These are phyloP conservation scores for Lichtheimia ornata DNA, from an alignment of 371 early-diverging fungal species.

Conservation along the genomic window DNA sequence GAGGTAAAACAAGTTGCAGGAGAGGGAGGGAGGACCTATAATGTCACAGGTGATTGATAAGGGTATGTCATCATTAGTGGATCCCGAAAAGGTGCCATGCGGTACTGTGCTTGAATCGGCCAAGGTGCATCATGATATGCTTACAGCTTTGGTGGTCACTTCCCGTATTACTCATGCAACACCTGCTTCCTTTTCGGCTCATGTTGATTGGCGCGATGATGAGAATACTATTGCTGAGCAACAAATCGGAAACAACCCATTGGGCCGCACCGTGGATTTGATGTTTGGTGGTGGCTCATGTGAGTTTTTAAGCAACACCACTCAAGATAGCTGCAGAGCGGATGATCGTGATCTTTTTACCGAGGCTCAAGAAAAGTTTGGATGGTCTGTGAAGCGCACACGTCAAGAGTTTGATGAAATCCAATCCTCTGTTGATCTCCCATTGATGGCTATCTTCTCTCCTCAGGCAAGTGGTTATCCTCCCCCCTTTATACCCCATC, in stretches of 20 bases:
- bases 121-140: slow-evolving; percentile 68
- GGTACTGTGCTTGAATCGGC: slow-evolving; percentile 95
- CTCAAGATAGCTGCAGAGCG: slow-evolving; percentile 65
- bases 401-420: slow-evolving; percentile 64
- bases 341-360: slow-evolving; percentile 69
- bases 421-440: slow-evolving; percentile 48
- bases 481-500: neutral
- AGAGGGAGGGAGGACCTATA: no score
- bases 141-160: slow-evolving; percentile 91
- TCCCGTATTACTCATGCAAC: slow-evolving; percentile 93
- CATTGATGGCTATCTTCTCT: slow-evolving; percentile 79
- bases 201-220: slow-evolving; percentile 74
- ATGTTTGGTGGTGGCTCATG: slow-evolving; percentile 93
- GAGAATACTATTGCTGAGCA: slow-evolving; percentile 88
- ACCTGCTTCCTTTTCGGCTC: slow-evolving; percentile 80
- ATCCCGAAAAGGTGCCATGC: slow-evolving; percentile 69
- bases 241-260: slow-evolving; percentile 81
- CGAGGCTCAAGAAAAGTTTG: slow-evolving; percentile 52
- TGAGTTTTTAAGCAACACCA: slow-evolving; percentile 72
- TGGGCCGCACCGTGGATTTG: slow-evolving; percentile 83
- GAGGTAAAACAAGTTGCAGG: slow-evolving; percentile 31
- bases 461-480: slow-evolving; percentile 48
- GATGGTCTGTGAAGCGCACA: slow-evolving; percentile 56
- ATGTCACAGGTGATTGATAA: no score
- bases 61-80: slow-evolving; percentile 35